Percentiles rank a stretch among this genome's conserved stretches.
phyloP scores from a whole-genome alignment of 140 eudicot genomes.

The Stevia rebaudiana region DNA sequence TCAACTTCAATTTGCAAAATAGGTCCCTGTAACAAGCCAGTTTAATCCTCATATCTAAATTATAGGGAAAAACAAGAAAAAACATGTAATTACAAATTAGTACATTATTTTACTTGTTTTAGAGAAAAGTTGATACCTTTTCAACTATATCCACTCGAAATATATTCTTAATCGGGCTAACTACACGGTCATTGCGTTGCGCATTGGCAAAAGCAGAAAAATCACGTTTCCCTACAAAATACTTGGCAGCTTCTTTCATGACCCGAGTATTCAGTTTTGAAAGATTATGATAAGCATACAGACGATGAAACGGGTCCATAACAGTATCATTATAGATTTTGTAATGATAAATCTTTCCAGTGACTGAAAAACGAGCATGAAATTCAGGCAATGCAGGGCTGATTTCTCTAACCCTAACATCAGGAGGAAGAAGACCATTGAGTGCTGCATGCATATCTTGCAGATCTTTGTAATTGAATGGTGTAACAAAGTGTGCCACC shows the following conservation, averaged over 20 bases:
- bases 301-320: constrained; percentile 86
- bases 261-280: constrained; percentile 58
- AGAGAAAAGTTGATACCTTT: too few relatives aligned
- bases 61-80: too few relatives aligned
- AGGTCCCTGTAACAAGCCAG: constrained; percentile 49
- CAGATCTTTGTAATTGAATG: constrained; percentile 63
- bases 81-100: too few relatives aligned
- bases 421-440: constrained; percentile 88
- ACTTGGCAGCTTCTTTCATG: constrained; percentile 67
- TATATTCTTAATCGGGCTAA: constrained; percentile 71
- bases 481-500: constrained; percentile 89
- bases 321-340: constrained; percentile 56
- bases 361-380: constrained; percentile 90
- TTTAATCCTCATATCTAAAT: background rate
- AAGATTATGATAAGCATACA: constrained; percentile 59
- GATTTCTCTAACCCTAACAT: constrained; percentile 59
- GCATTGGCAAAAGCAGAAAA: constrained; percentile 77
- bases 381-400: constrained; percentile 73
- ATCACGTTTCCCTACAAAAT: constrained; percentile 75
- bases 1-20: constrained; percentile 80
- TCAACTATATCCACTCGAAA: constrained; percentile 62
- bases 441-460: constrained; percentile 61
- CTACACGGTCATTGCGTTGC: constrained; percentile 54
- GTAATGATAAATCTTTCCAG: constrained; percentile 69
- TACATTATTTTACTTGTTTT: too few relatives aligned